Conservation (phyloP, 805 yeast species). For the Wickerhamomyces canadensis region DNA sequence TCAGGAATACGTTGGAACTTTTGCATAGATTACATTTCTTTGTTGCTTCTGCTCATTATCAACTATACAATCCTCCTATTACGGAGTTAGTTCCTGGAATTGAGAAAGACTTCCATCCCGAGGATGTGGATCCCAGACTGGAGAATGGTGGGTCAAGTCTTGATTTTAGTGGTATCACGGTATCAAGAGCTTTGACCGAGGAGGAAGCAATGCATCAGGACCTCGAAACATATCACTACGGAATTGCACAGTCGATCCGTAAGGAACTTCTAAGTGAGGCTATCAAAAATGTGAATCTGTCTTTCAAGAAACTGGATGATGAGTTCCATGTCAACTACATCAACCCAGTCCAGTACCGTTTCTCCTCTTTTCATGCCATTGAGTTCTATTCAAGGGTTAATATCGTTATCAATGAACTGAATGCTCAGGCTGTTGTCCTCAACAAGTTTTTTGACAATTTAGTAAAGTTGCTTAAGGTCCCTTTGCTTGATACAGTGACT, state of each 20-base stretch:
- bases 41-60: slow-evolving; percentile 69
- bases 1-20: slow-evolving; percentile 47
- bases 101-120: slow-evolving; percentile 8
- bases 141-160: slow-evolving; percentile 7
- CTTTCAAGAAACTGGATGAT: slow-evolving; percentile 4
- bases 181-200: slow-evolving; percentile 16
- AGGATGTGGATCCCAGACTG: slow-evolving; percentile 13
- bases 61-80: slow-evolving; percentile 35
- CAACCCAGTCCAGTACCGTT: not conserved
- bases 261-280: slow-evolving; percentile 39
- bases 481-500: slow-evolving; percentile 43
- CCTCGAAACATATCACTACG: slow-evolving; percentile 49
- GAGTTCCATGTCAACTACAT: not conserved
- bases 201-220: slow-evolving; percentile 34
- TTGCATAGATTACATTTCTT: slow-evolving; percentile 77
- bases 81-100: slow-evolving; percentile 23
- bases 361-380: slow-evolving; percentile 8
- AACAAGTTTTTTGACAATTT: slow-evolving; percentile 48
- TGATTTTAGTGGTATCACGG: slow-evolving; percentile 23
- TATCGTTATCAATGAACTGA: slow-evolving; percentile 30
- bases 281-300: slow-evolving; percentile 14
- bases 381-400: slow-evolving; percentile 12
- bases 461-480: slow-evolving; percentile 37
- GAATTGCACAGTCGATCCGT: slow-evolving; percentile 57
- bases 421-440: slow-evolving; percentile 44